Conservation (phyloP, 371 early-diverging fungal genomes). For the Apophysomyces ossiformis region DNA sequence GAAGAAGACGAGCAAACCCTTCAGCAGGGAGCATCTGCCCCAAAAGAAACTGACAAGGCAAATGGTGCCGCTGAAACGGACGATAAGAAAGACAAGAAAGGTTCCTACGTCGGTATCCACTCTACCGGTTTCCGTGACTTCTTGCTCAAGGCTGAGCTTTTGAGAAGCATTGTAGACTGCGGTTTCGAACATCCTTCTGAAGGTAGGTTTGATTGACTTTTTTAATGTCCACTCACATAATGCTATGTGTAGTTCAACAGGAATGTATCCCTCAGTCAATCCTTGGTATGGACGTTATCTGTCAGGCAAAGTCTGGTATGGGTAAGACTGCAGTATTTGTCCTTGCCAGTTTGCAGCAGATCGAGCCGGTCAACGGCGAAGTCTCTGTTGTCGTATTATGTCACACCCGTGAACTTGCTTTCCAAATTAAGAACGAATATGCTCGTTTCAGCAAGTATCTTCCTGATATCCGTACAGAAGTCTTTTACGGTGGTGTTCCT, state of each 20-base stretch:
- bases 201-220: slow-evolving; percentile 51
- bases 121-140: slow-evolving; percentile 99
- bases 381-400: slow-evolving; percentile 92
- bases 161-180: slow-evolving; percentile 95
- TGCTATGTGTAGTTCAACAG: slow-evolving; percentile 83
- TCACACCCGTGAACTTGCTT: slow-evolving; percentile 98
- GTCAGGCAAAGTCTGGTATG: slow-evolving; percentile 99
- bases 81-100: slow-evolving; percentile 89
- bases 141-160: slow-evolving; percentile 93
- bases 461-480: slow-evolving; percentile 90
- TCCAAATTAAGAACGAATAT: slow-evolving; percentile 97
- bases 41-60: neutral
- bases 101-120: slow-evolving; percentile 97
- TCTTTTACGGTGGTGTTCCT: slow-evolving; percentile 91
- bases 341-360: slow-evolving; percentile 94
- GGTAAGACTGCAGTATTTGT: slow-evolving; percentile 99
- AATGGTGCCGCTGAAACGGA: slow-evolving; percentile 24
- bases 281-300: slow-evolving; percentile 95
- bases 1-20: slow-evolving; percentile 72
- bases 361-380: slow-evolving; percentile 82
- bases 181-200: slow-evolving; percentile 99
- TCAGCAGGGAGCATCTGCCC: slow-evolving; percentile 36
- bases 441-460: slow-evolving; percentile 93
- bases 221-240: neutral
- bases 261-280: slow-evolving; percentile 98